These are phyloP conservation scores for Aspergillus biplanus DNA, from an alignment of 495 filamentous ascomycete species.

Conservation along the genomic window DNA sequence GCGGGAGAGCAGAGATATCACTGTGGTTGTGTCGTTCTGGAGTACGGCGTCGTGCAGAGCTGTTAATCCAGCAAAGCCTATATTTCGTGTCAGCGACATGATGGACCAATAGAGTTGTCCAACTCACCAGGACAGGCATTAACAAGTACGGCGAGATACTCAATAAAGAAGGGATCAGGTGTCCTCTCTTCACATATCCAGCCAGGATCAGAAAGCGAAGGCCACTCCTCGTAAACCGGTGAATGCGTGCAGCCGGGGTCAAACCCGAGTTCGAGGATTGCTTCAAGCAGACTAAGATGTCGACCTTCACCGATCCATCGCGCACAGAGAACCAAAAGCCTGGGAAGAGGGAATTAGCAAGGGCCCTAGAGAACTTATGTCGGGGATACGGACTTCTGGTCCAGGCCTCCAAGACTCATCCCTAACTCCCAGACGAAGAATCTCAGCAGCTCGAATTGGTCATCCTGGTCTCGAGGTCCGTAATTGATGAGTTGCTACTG, in stretches of 20 bases:
- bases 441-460: conserved; percentile 4
- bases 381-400: not conserved
- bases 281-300: conserved; percentile 3
- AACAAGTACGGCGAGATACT: not conserved
- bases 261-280: not conserved
- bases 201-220: not conserved
- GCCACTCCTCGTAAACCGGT: conserved; percentile 4
- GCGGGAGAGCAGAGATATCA: not conserved
- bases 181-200: not conserved
- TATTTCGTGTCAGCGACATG: not conserved
- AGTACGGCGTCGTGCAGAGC: conserved; percentile 1
- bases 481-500: no score
- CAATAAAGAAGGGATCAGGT: conserved; percentile 9
- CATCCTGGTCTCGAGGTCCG: not conserved
- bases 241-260: not conserved
- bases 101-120: not conserved
- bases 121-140: not conserved
- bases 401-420: conserved; percentile 3
- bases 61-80: conserved; percentile 8
- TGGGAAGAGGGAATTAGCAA: not conserved
- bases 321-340: conserved; percentile 3
- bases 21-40: not conserved
- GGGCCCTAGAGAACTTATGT: not conserved
- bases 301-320: conserved; percentile 5
- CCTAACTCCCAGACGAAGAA: conserved; percentile 5